phyloP scores from a whole-genome alignment of 176 grass and related monocot species.

The Juncus effusus region DNA sequence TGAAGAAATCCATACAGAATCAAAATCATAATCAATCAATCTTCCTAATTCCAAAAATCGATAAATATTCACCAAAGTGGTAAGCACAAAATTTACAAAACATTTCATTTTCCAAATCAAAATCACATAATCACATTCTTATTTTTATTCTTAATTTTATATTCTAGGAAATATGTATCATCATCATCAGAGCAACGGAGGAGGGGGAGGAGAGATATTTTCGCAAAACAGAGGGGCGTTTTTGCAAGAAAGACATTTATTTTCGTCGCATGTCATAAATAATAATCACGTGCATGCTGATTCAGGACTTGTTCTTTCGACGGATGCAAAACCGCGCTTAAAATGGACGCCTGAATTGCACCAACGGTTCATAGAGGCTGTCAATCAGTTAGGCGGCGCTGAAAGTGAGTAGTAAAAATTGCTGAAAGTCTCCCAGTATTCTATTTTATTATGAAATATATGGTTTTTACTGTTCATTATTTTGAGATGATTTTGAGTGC shows the following conservation, averaged over 20 bases:
- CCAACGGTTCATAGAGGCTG: conserved; percentile 88
- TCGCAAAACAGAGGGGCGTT: conserved; percentile 45
- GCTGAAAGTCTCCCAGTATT: conserved; percentile 7
- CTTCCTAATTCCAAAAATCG: conserved; percentile 10
- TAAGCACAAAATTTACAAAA: too few relatives aligned
- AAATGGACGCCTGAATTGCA: conserved; percentile 99
- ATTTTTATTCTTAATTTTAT: background rate
- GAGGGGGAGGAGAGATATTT: conserved; percentile 51
- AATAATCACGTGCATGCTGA: conserved; percentile 42
- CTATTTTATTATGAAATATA: background rate
- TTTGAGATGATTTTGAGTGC: conserved; percentile 28
- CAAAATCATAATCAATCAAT: background rate
- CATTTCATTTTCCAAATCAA: too few relatives aligned
- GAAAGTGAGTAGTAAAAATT: conserved; percentile 67
- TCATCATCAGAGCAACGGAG: conserved; percentile 52
- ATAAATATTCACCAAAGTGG: background rate
- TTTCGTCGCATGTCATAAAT: conserved; percentile 67
- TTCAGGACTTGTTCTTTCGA: conserved; percentile 89
- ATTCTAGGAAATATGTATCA: too few relatives aligned
- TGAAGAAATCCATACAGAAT: conserved; percentile 6
- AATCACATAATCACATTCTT: background rate
- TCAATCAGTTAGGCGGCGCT: conserved; percentile 96
- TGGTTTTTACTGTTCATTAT: too few relatives aligned
- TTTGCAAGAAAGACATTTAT: conserved; percentile 73
- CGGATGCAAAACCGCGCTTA: conserved; percentile 90